Base-by-base conservation (phyloP, 176 grass and related monocot genomes). In the Cenchrus fungigraminus region DNA sequence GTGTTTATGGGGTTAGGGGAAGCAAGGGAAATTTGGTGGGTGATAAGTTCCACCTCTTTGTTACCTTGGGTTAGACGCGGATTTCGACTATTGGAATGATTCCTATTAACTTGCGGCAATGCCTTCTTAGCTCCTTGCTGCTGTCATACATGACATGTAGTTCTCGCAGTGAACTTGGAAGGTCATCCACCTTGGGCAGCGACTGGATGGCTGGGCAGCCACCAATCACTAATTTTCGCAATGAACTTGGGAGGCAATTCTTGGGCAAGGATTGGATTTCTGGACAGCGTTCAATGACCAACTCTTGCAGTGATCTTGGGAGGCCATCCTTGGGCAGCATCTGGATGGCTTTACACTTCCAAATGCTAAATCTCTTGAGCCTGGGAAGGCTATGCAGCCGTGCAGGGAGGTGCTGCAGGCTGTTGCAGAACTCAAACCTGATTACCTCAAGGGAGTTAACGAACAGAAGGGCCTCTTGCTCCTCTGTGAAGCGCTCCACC, bases 91-190 rank as follows among this genome's bases (percentile, higher is more conserved):
- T 4, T 12, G 83, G 74, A 49, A 78, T 78, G 64, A 42, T 78
- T 68, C 83, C 74, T 37, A 13, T 70, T 6, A 78, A 59, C 64
- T 78, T 78, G 53, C 42, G 61, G 63, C 83, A 71, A 42, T 71
- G 65, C 12, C 25, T 70, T 20, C 4, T 78, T 6, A 85, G 65
- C 83, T 78, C 83, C 40, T 60, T 9, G 11, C 37, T 82, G 28
- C 6, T 3, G 29, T 3, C 0, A n/a, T 0, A 0, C 17, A 0
- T 0, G 19, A 73, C 55, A n/a, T 32, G 0, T 15, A 83, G 15
- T 51, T 40, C 2, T 14, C 6, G 46, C 5, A 77, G 71, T 14
- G 60, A 81, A 68, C 7, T 40, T 69, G 10, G 77, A 5, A 78
- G 19, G 28, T n/a, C 3, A 1, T 85, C 11, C 3, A 25, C n/a